Base-by-base conservation (phyloP, 2,329 filamentous ascomycete genomes). In the Aspergillus sp. region DNA sequence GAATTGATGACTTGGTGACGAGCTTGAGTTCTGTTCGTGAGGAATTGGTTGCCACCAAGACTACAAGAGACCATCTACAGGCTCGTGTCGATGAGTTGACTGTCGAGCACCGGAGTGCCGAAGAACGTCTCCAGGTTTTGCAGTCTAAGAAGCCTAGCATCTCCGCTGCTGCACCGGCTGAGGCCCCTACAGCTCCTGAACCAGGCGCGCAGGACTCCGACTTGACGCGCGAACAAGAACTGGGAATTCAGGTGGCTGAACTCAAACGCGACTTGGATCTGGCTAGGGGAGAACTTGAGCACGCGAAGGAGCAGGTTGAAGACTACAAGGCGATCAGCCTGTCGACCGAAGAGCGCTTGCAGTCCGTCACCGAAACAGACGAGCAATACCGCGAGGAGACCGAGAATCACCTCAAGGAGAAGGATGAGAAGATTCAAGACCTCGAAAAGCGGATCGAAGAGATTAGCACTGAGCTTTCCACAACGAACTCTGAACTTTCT, bases 281-380 rank as follows among this genome's bases (percentile, higher is more conserved):
- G 51, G 81, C 86, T 10, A 86, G 82, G 57, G 80, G 83, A 5
- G 89, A 96, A 58, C 74, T 97, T 10, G 87, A 94, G 56, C 85
- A 84, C 59, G 82, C 88, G 12, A 89, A 88, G 67, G 78, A 82
- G 32, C 86, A 95, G 61, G 83, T 85, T 37, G 89, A 95, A 62
- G 85, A 89, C 58, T 97, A 94, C 76, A 91, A 88, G 67, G 81
- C 84, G 44, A 88, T 97, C 57, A 90, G 89, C 57, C 88, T 94
- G 67, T 78, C 82, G 27, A 85, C 88, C 2, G 93, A 98, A 65
- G 91, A 97, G 57, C 86, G 90, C 44, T 77, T 97, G 13, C 81
- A 89, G 54, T 87, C 84, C 49, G 75, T 94, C 46, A 85, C 84
- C 43, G 82, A 86, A 32, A 86, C 89, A 0, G 84, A 93, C 52